These are phyloP conservation scores for Oryza glumipatula DNA, from an alignment of 176 grass and related monocot species.

Conservation along the genomic window DNA sequence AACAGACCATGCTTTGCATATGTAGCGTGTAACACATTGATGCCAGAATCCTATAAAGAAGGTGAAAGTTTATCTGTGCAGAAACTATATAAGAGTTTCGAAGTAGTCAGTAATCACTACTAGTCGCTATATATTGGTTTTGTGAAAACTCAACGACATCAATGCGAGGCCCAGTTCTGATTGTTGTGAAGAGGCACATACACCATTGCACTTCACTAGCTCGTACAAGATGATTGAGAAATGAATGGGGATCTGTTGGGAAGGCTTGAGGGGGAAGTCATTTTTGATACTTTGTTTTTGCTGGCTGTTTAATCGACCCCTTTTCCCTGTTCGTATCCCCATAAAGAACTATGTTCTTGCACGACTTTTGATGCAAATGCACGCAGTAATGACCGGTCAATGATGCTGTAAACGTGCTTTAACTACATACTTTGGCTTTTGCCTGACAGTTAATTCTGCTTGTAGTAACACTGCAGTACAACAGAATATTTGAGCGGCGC, in stretches of 20 bases:
- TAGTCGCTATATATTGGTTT: neutral
- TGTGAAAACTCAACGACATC: constrained; percentile 3
- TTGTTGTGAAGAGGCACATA: neutral
- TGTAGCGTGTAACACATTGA: constrained; percentile 11
- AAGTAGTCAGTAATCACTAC: neutral
- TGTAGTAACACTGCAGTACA: neutral
- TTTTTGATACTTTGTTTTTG: constrained; percentile 39
- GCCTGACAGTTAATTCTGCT: constrained; percentile 37
- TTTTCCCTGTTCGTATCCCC: constrained; percentile 53
- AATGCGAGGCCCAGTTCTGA: neutral
- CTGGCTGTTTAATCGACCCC: constrained; percentile 35
- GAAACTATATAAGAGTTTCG: constrained; percentile 18
- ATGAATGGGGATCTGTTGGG: constrained; percentile 51
- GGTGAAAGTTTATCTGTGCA: constrained; percentile 14
- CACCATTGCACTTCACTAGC: neutral
- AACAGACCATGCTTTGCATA: constrained; percentile 44
- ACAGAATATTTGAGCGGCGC: constrained; percentile 35
- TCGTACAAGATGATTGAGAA: constrained; percentile 30
- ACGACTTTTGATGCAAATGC: constrained; percentile 85
- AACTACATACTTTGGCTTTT: constrained; percentile 58
- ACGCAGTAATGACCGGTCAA: constrained; percentile 79
- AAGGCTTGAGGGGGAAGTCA: constrained; percentile 53
- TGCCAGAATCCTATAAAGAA: constrained; percentile 47
- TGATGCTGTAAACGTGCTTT: constrained; percentile 65
- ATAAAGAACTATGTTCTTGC: constrained; percentile 68